A percentile compares a stretch with the other conserved stretches of the same genome.
phyloP scores from a whole-genome alignment of 192 early-diverging fungal genomes.

The Coemansia sp. region DNA sequence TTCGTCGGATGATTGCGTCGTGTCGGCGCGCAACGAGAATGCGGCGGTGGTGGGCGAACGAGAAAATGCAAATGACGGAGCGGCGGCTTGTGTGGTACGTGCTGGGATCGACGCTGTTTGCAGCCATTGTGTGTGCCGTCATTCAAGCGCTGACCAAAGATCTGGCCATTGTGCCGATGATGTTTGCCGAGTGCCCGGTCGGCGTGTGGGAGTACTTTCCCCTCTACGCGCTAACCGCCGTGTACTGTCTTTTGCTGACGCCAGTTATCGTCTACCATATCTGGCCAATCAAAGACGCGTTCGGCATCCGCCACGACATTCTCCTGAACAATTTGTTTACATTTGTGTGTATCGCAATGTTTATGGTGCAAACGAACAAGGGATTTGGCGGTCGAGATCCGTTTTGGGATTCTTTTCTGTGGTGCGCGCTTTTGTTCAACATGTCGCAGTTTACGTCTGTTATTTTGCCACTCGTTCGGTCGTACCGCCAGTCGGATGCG shows the following conservation, averaged over 20 bases:
- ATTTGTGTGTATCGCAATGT: constrained; percentile 52
- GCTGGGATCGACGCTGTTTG: constrained; percentile 31
- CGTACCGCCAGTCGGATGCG: constrained; percentile 48
- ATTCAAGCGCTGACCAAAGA: constrained; percentile 52
- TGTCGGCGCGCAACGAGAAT: not conserved
- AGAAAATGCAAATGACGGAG: constrained; percentile 49
- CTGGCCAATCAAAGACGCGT: constrained; percentile 54
- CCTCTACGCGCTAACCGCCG: constrained; percentile 40
- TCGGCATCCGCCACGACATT: constrained; percentile 53
- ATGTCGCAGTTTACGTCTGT: constrained; percentile 55
- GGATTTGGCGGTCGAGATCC: constrained; percentile 44
- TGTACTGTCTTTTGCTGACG: constrained; percentile 47
- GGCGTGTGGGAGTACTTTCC: constrained; percentile 57
- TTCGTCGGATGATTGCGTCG: not conserved
- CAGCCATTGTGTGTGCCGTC: constrained; percentile 38
- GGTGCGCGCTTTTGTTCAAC: constrained; percentile 50
- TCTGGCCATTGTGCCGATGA: constrained; percentile 45
- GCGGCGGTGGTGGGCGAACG: constrained; percentile 35
- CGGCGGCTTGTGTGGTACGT: constrained; percentile 50
- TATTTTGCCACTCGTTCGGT: constrained; percentile 45
- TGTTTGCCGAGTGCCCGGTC: constrained; percentile 43
- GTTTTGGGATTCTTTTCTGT: constrained; percentile 55
- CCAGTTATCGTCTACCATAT: constrained; percentile 53
- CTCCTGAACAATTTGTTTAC: constrained; percentile 53
- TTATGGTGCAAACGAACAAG: constrained; percentile 52